Conservation (phyloP, 441 rosid species). For the Breynia disticha region DNA sequence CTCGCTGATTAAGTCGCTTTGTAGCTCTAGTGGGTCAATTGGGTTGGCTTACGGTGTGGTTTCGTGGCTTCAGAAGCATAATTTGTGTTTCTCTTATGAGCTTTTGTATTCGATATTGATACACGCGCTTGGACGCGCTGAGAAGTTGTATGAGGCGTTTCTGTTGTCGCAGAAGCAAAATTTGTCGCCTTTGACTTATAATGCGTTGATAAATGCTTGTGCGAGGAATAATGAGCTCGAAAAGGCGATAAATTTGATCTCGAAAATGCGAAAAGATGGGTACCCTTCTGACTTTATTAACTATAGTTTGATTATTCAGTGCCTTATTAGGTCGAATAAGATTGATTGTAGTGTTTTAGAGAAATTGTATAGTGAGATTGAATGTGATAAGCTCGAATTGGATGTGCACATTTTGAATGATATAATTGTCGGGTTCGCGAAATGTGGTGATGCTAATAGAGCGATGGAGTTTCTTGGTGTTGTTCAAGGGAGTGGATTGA, state of each 20-base stretch:
- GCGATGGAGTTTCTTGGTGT: constrained; percentile 62
- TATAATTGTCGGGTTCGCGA: constrained; percentile 75
- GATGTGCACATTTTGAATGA: constrained; percentile 78
- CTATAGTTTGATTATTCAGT: constrained; percentile 75
- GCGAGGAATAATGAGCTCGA: constrained; percentile 79
- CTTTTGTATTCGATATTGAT: constrained; percentile 85
- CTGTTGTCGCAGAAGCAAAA: constrained; percentile 69
- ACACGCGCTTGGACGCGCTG: constrained; percentile 87
- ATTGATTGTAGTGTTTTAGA: constrained; percentile 62
- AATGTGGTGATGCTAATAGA: constrained; percentile 55
- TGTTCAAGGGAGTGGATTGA: constrained; percentile 81
- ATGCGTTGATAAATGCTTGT: constrained; percentile 84
- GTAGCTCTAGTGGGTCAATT: constrained; percentile 48
- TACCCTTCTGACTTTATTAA: constrained; percentile 79
- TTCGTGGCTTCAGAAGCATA: constrained; percentile 80
- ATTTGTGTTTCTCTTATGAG: constrained; percentile 91
- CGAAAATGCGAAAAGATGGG: constrained; percentile 83
- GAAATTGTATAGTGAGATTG: constrained; percentile 61
- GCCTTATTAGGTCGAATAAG: constrained; percentile 52
- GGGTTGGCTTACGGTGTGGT: constrained; percentile 73
- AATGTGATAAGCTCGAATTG: constrained; percentile 61
- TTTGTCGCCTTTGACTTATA: constrained; percentile 81
- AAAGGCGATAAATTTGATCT: constrained; percentile 80
- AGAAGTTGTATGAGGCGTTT: constrained; percentile 93
- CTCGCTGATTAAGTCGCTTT: constrained; percentile 60